Base-by-base conservation (phyloP, 306 rosid genomes). In the Ammopiptanthus mongolicus region DNA sequence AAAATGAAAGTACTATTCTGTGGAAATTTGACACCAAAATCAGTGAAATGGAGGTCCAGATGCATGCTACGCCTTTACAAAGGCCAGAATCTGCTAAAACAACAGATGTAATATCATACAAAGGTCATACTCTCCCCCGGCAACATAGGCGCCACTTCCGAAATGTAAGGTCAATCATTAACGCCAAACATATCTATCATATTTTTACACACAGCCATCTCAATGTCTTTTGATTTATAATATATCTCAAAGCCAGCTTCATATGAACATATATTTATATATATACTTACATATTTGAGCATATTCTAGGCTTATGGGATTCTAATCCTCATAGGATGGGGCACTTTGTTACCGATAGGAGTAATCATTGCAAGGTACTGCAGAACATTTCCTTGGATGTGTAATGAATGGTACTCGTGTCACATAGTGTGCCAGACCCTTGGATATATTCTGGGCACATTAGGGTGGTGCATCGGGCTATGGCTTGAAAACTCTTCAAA, bases 291-390 rank as follows among this genome's bases (percentile, higher is more conserved):
- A 15, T 15, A 50, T 65, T 70, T 55, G 17, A 44, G 48, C 66
- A 76, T 59, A 34, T 55, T 4, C 2, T 78, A 86, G 90, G 79
- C 34, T 29, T 72, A 80, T 50, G 72, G 74, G 75, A 46, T 80
- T 64, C 74, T 88, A 22, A 80, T 55, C 23, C 57, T 86, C 15
- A 71, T 84, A 55, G 93, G 93, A 55, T 88, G 90, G 93, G 93
- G 93, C 62, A 84, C 71, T 50, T 41, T 88, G 46, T 64, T 88
- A 31, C 93, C 93, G 23, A 41, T 66, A 21, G 93, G 93, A 65
- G 88, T 73, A 29, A 80, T 88, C 4, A 39, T 84, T 29, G 93
- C 86, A 72, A 86, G 90, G 53, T 80, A 84, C 81, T 80, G 65
- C 13, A 84, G 76, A 53, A 73, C 74, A 36, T 59, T 74, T 47